Percentiles rank a stretch among this genome's conserved stretches.
Conservation (phyloP, 345 rosid genomes). For the Mercurialis annua region DNA sequence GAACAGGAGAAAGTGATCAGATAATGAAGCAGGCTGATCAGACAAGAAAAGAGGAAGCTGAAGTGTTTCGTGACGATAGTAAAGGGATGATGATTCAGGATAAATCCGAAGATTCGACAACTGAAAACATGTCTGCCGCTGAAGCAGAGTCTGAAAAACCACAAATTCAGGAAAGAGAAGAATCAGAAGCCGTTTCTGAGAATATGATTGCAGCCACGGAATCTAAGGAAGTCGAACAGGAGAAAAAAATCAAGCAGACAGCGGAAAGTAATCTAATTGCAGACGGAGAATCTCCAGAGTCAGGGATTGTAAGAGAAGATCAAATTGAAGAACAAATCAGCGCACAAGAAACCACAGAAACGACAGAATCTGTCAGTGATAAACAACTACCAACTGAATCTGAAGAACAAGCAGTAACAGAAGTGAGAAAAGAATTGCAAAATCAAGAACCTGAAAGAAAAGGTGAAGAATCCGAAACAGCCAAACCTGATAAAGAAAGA, state of each 20-base stretch:
- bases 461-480: constrained; percentile 11
- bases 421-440: constrained; percentile 14
- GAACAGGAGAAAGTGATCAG: constrained; percentile 17
- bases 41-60: constrained; percentile 5
- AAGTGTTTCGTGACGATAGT: constrained; percentile 16
- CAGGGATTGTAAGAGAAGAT: not conserved
- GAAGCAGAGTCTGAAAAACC: constrained; percentile 9
- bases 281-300: constrained; percentile 8
- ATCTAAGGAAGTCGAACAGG: constrained; percentile 1
- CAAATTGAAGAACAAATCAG: not conserved
- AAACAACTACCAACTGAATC: constrained; percentile 5
- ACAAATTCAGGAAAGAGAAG: not conserved
- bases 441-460: constrained; percentile 10
- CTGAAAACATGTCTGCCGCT: not conserved
- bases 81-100: not conserved
- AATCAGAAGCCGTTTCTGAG: constrained; percentile 7
- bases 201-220: not conserved
- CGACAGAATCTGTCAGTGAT: constrained; percentile 2
- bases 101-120: constrained; percentile 10
- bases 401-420: constrained; percentile 5
- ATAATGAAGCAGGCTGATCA: constrained; percentile 10
- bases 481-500: constrained; percentile 5
- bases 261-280: not conserved
- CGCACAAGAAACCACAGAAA: not conserved
- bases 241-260: constrained; percentile 3